Conservation (phyloP, 371 early-diverging fungal species). For the Haplosporangium sp. region DNA sequence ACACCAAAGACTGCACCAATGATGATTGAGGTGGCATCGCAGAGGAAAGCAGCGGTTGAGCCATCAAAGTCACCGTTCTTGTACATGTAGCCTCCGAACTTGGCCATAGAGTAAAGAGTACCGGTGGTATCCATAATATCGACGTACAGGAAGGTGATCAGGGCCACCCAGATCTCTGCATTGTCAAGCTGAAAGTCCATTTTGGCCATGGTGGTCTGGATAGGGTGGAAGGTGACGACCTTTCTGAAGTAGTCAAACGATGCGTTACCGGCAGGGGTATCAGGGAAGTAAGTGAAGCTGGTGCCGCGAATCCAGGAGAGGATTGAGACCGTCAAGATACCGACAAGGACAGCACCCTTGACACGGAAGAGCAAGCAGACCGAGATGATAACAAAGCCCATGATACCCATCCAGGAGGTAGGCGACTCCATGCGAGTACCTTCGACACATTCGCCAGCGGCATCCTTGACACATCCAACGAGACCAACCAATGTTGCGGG, state of each 20-base stretch:
- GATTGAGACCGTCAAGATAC: constrained; percentile 76
- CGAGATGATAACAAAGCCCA: constrained; percentile 78
- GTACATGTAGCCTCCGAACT: constrained; percentile 82
- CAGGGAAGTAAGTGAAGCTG: constrained; percentile 79
- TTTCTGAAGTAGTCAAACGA: constrained; percentile 80
- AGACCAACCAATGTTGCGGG: constrained; percentile 75
- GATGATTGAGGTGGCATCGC: constrained; percentile 74
- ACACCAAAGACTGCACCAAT: constrained; percentile 80
- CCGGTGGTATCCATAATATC: constrained; percentile 88
- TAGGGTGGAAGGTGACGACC: constrained; percentile 76
- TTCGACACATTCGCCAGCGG: constrained; percentile 59
- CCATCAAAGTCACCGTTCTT: constrained; percentile 83
- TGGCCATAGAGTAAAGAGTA: constrained; percentile 83
- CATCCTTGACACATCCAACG: constrained; percentile 69
- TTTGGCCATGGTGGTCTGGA: constrained; percentile 66
- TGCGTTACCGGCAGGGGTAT: constrained; percentile 69
- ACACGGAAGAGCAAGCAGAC: constrained; percentile 74
- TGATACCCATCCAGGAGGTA: constrained; percentile 79
- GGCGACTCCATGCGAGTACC: constrained; percentile 72
- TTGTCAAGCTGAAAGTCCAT: constrained; percentile 72
- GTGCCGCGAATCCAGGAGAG: constrained; percentile 78
- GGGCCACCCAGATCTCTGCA: constrained; percentile 80
- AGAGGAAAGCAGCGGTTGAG: constrained; percentile 77
- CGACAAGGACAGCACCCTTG: constrained; percentile 78
- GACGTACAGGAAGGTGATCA: constrained; percentile 84